Base-by-base conservation (phyloP, 371 early-diverging fungal species). In the Sporodiniella umbellata region DNA sequence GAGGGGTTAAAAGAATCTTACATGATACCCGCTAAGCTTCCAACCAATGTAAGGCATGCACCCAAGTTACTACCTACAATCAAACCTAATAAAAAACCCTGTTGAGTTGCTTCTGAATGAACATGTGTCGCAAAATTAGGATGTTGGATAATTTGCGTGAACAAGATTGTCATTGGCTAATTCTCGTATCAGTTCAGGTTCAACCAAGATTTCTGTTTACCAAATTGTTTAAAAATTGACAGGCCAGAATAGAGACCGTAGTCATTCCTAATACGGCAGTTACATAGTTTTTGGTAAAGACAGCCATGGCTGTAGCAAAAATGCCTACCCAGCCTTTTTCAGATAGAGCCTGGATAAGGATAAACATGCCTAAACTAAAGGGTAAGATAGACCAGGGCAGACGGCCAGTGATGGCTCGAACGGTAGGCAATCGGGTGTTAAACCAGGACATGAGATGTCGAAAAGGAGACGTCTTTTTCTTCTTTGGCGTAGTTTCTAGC, bases 341-440 rank as follows among this genome's bases (percentile, higher is more conserved):
- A 0, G 81, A 63, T 19, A 89, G 75, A 1, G 82, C 80, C 58
- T 91, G 88, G 23, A 88, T 86, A 31, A 89, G 69, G 23, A 88
- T 78, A 66, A 93, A 91, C 93, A 93, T 93, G 26, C 92, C 84
- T 24, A 90, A 62, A 4, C 84, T 75, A 63, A 91, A 93, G 0
- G 90, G 89, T 3, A 87, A 61, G 26, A 93, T 82, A 1, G 70
- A 60, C 82, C 87, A 90, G 1, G 93, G 93, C 68, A 90, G 77
- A 5, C 92, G 79, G 31, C 58, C 30, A 8, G 72, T 30, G 3
- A 87, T 81, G 0, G 79, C 71, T 17, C 68, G 42, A 1, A 85
- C 57, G 0, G 76, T 75, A 0, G 85, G 87, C 14, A 75, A 58
- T 7, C 44, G 52, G 8, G 10, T 8, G 1, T 38, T 28, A 22